Evolutionary conservation across 345 rosid genomes (phyloP).

Genomic region (Bruguiera gymnorhiza): DNA sequence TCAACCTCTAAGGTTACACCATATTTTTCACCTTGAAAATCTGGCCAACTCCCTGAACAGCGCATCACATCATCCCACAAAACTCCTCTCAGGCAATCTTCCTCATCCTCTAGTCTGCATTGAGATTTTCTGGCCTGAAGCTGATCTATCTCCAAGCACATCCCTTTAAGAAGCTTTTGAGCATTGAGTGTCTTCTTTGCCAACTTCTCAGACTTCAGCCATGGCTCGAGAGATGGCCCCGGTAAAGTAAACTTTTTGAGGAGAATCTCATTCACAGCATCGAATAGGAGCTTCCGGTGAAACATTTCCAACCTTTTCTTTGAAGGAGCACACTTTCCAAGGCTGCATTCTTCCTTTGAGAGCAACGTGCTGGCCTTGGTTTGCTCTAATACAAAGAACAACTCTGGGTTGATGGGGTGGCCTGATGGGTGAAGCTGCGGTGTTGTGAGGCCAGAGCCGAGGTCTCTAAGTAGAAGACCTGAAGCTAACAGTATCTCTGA

Average conservation of each 20-base stretch:
- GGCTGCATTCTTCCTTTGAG: conserved; percentile 43
- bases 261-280: conserved; percentile 79
- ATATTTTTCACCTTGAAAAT: conserved; percentile 47
- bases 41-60: conserved; percentile 65
- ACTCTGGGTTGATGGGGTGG: conserved; percentile 81
- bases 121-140: conserved; percentile 48
- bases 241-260: conserved; percentile 49
- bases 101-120: conserved; percentile 49
- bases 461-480: conserved; percentile 83
- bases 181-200: conserved; percentile 59
- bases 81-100: conserved; percentile 49
- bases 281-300: conserved; percentile 79
- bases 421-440: conserved; percentile 88
- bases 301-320: conserved; percentile 48
- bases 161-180: conserved; percentile 71
- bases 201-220: conserved; percentile 47
- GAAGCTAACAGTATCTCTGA: conserved; percentile 92
- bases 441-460: conserved; percentile 52
- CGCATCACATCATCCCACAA: conserved; percentile 64
- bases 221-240: conserved; percentile 45
- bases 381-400: conserved; percentile 86
- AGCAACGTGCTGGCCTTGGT: conserved; percentile 56
- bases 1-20: conserved; percentile 72
- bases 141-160: conserved; percentile 62
- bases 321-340: conserved; percentile 26